Base-by-base conservation (phyloP, 257 asterid species). In the Forsythia suspensa region DNA sequence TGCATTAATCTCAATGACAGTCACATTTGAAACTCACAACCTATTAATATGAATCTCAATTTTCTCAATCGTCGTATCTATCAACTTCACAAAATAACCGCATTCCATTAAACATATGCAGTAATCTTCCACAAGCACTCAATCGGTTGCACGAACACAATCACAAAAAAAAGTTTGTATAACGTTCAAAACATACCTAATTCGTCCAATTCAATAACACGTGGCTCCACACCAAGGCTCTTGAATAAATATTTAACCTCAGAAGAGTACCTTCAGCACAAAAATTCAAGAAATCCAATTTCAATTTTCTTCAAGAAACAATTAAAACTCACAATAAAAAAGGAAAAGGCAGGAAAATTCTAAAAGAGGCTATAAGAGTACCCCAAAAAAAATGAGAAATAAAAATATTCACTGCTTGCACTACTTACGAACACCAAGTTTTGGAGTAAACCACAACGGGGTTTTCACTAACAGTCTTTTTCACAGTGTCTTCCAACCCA, bases 361-460 rank as follows among this genome's bases (percentile, higher is more conserved):
- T 9, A 38, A 38, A 15, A 16, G 3, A 18, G 76, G 21, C 36
- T 8, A 8, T 16, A 3, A 67, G 38, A 78, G 13, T 7, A 37
- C 18, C 20, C 34, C 4, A 3, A 6, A n/a, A 71, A 52, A 69
- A n/a, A 4, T 7, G 13, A 24, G 73, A 20, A 4, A 36, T 29
- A 1, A 24, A 63, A 0, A 67, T 52, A 29, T 12, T 1, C 15
- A 52, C 20, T 16, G 36, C 9, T 11, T 40, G 75, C 36, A 37
- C 21, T 18, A 90, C 99, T 84, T 71, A 95, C 99, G 98, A 89
- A 67, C 99, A 95, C 96, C 97, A 91, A 69, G 94, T 86, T 84
- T 95, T 95, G 84, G 99, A 93, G 86, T 95, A 95, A 52, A 95
- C 96, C 4, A 95, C 99, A 55, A 95, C 94, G 37, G 98, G 96